Evolutionary conservation across 129 eudicot species (phyloP).

Genomic region (Lactuca saligna): DNA sequence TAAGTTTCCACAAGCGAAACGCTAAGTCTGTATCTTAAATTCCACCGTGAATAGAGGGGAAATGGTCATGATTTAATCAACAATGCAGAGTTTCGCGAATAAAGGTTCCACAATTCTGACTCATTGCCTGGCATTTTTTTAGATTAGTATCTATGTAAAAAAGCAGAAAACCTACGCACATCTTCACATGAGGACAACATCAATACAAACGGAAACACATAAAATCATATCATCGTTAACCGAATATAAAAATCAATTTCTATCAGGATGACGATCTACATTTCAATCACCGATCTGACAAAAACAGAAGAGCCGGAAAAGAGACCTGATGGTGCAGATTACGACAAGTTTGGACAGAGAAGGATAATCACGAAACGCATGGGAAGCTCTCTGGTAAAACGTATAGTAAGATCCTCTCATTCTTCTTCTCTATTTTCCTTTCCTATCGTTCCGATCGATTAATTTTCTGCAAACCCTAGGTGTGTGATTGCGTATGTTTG

Average conservation of each 20-base stretch:
- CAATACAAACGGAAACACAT: slow-evolving; percentile 1
- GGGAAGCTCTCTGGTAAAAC: slow-evolving; percentile 56
- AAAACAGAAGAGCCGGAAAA: not conserved
- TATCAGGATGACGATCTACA: not conserved
- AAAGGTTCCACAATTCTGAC: not conserved
- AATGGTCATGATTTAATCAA: not conserved
- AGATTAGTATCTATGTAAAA: not conserved
- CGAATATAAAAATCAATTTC: not conserved
- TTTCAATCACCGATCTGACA: not conserved
- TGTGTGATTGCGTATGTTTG: not conserved
- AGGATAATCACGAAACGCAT: slow-evolving; percentile 44
- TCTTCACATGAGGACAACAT: not conserved
- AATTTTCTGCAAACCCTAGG: slow-evolving; percentile 10
- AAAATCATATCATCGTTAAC: not conserved
- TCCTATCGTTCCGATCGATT: not conserved
- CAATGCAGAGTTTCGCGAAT: not conserved
- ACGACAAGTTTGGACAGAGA: slow-evolving; percentile 47
- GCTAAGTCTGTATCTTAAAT: not conserved
- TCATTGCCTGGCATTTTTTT: not conserved
- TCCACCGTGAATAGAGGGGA: not conserved
- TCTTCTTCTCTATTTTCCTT: not conserved
- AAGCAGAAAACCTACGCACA: not conserved
- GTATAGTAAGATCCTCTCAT: slow-evolving; percentile 41
- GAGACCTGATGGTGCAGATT: slow-evolving; percentile 55
- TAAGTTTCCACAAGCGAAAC: not conserved